A percentile compares a stretch with the other conserved stretches of the same genome.
Evolutionary conservation across 805 yeast species (phyloP).

Genomic region (Saturnispora saitoi): DNA sequence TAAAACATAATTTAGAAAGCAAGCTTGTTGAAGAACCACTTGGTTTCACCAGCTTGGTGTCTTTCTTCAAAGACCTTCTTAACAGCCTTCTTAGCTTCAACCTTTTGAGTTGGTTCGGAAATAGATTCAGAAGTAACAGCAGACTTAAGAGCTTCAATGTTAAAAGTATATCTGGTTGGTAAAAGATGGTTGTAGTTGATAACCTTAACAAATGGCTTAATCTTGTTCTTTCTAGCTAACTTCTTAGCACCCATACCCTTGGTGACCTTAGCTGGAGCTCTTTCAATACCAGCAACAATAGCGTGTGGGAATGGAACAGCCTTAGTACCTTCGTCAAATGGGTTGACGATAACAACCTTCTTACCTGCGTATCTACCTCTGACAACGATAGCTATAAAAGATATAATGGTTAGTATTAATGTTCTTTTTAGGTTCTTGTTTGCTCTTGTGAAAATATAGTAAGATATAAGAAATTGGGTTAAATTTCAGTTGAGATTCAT

Average conservation of each 20-base stretch:
- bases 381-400: conserved; percentile 82
- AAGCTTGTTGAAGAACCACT: conserved; percentile 97
- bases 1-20: conserved; percentile 26
- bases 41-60: conserved; percentile 99
- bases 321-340: conserved; percentile 98
- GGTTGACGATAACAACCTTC: conserved; percentile 98
- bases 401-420: conserved; percentile 1
- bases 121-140: conserved; percentile 89
- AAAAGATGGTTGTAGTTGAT: conserved; percentile 99
- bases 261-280: conserved; percentile 95
- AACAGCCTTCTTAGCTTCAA: conserved; percentile 97
- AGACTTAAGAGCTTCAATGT: conserved; percentile 90
- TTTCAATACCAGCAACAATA: conserved; percentile 98
- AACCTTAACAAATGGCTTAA: conserved; percentile 98
- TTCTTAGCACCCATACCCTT: conserved; percentile 93
- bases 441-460: no score
- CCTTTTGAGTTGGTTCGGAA: conserved; percentile 96
- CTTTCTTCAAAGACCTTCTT: conserved; percentile 99
- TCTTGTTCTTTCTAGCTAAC: conserved; percentile 93
- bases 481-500: no score
- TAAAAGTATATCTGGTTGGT: conserved; percentile 99
- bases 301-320: conserved; percentile 99
- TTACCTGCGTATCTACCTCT: conserved; percentile 99
- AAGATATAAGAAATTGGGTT: no score
- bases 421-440: not conserved